Base-by-base conservation (phyloP, 1,139 yeast genomes). In the Yamadazyma diospyri region DNA sequence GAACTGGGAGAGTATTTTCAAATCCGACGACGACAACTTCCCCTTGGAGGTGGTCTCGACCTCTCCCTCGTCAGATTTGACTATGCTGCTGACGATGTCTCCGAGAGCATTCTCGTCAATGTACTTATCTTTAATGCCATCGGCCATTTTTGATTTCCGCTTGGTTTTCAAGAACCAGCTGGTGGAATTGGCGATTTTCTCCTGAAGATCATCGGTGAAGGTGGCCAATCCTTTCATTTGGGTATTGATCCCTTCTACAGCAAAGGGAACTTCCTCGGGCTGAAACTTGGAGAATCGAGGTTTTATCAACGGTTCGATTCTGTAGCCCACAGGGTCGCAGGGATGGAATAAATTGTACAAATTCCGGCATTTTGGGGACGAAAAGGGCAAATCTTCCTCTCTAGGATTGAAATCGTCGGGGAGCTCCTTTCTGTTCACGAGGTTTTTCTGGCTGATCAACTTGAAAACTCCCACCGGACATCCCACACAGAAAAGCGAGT, bases 381-480 rank as follows among this genome's bases (percentile, higher is more conserved):
- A 50, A 16, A 48, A 43, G 0, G 33, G 32, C 18, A 42, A 32
- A 6, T 34, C 29, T 10, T 32, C 16, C 17, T 40, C 41, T 26
- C 43, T 31, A 1, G 57, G 56, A 26, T 53, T 43, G 33, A 45
- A 51, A 19, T 42, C 51, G 3, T 41, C 37, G 0, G 51, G 46
- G 11, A 52, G 26, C 29, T 50, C 35, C n/a, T 46, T 34, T 24
- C 78, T 57, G 3, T 74, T 59, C 13, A 59, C 59, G 11, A 84
- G 69, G 35, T 72, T 75, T 32, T 71, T 72, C 28, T 78, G 73
- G 43, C 76, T 78, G 25, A 86, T 68, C 18, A 87, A 60, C 50
- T 83, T 81, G 58, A 92, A 88, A 29, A 88, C 80, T 3, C 95
- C 97, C 14, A 83, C 78, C 1, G 97, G 97, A 2, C 95, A 85